phyloP scores from a whole-genome alignment of 163 green algal genomes.

The Trebouxiophyceae sp. region DNA sequence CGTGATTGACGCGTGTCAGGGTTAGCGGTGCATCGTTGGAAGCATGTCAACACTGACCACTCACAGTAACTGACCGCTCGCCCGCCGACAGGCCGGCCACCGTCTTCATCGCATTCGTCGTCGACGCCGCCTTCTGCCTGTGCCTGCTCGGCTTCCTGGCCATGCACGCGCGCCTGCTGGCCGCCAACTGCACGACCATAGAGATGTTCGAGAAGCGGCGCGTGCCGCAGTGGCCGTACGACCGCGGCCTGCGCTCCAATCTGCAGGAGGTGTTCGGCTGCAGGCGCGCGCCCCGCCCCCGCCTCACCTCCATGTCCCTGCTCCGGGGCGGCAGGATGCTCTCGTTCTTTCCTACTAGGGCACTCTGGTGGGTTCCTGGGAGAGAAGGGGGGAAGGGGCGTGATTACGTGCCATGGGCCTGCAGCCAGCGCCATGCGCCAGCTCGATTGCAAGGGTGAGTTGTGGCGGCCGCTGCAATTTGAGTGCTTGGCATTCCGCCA shows the following conservation, averaged over 20 bases:
- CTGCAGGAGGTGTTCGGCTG: conserved; percentile 69
- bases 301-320: background rate
- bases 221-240: conserved; percentile 65
- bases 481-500: background rate
- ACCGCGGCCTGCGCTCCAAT: conserved; percentile 54
- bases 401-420: too few relatives aligned
- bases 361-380: background rate
- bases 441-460: background rate
- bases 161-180: conserved; percentile 72
- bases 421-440: too few relatives aligned
- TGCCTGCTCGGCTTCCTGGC: conserved; percentile 65
- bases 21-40: too few relatives aligned
- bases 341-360: background rate
- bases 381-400: too few relatives aligned
- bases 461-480: background rate
- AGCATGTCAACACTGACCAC: too few relatives aligned
- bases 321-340: too few relatives aligned
- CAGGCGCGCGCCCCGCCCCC: conserved; percentile 3
- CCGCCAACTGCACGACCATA: conserved; percentile 75
- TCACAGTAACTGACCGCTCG: too few relatives aligned
- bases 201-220: conserved; percentile 87
- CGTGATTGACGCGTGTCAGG: too few relatives aligned
- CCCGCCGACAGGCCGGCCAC: conserved; percentile 12
- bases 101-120: conserved; percentile 41
- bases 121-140: conserved; percentile 61